A percentile compares a stretch with the other conserved stretches of the same genome.
These are phyloP conservation scores for Tuctoria greenei DNA, from an alignment of 176 grass and related monocot genomes.

Conservation along the genomic window DNA sequence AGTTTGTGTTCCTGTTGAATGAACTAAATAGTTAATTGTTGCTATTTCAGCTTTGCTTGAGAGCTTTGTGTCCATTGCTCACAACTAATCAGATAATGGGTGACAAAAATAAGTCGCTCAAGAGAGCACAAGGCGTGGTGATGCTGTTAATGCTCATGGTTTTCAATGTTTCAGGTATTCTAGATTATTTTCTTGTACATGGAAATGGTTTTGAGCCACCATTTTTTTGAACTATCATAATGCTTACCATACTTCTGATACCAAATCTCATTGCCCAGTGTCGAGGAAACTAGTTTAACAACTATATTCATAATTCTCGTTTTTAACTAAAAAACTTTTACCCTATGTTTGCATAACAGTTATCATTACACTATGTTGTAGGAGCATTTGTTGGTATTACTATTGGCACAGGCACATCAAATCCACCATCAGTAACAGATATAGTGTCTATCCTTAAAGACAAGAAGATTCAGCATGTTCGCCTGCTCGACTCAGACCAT, in stretches of 20 bases:
- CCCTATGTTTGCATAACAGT: conserved; percentile 9
- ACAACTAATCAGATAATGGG: conserved; percentile 16
- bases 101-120: conserved; percentile 39
- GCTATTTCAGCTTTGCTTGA: conserved; percentile 26
- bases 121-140: conserved; percentile 25
- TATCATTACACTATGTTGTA: conserved; percentile 27
- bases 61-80: conserved; percentile 4
- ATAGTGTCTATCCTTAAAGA: conserved; percentile 81
- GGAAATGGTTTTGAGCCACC: conserved; percentile 3
- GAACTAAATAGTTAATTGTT: conserved; percentile 17
- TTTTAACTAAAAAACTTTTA: not conserved
- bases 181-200: conserved; percentile 22
- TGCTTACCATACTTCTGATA: not conserved
- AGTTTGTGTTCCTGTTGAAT: not conserved
- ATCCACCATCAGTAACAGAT: conserved; percentile 55
- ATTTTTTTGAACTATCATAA: not conserved
- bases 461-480: conserved; percentile 79
- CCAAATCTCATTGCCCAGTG: not conserved
- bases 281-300: not conserved
- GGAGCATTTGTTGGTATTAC: conserved; percentile 90
- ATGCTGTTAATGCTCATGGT: conserved; percentile 54
- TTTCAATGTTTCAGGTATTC: conserved; percentile 65
- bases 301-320: not conserved
- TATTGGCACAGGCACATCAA: conserved; percentile 68
- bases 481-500: conserved; percentile 73